Conservation (phyloP, 139 green algal genomes). For the Micractinium conductrix region DNA sequence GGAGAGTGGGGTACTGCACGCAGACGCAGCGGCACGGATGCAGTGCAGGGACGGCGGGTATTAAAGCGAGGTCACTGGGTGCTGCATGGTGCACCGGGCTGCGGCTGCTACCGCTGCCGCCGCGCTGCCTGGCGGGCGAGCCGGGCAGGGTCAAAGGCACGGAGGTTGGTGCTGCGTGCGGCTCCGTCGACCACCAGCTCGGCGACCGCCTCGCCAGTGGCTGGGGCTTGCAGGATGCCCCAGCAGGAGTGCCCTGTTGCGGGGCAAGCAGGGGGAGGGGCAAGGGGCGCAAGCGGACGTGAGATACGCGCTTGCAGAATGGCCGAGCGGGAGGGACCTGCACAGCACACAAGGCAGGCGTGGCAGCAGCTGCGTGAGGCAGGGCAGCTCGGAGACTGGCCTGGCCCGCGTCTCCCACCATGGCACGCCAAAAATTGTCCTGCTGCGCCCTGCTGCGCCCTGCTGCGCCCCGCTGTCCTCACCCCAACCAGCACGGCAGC, state of each 20-base stretch:
- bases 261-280: background rate
- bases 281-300: no score
- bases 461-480: no score
- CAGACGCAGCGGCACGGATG: background rate
- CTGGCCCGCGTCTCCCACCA: background rate
- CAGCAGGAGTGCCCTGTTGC: slow-evolving; percentile 61
- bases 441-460: no score
- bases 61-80: background rate
- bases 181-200: slow-evolving; percentile 69
- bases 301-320: no score
- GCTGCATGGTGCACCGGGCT: background rate
- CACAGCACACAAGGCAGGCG: no score
- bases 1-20: background rate
- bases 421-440: background rate
- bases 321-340: no score
- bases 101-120: no score
- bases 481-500: no score
- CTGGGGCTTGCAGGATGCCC: slow-evolving; percentile 81
- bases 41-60: background rate
- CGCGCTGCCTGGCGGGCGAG: slow-evolving; percentile 13
- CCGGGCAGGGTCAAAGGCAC: slow-evolving; percentile 55
- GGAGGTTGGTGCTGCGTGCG: slow-evolving; percentile 46
- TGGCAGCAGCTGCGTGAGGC: no score
- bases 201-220: slow-evolving; percentile 76
- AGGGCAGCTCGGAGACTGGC: background rate